Evolutionary conservation across 2,329 filamentous ascomycete genomes (phyloP).

Genomic region (Cadophora sp.): DNA sequence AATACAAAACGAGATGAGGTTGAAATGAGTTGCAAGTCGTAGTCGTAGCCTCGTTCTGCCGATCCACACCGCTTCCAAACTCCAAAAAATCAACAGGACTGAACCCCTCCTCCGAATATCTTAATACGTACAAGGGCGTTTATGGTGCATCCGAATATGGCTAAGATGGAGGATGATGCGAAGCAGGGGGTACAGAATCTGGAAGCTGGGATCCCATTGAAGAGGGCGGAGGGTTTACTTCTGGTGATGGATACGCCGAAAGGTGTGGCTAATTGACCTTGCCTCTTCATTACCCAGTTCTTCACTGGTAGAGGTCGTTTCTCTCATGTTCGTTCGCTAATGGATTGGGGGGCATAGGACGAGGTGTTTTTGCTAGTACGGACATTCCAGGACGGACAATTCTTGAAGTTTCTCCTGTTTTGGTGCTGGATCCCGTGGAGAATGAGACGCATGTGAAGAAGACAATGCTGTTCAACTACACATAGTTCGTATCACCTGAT

Average conservation of each 20-base stretch:
- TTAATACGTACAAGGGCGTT: slow-evolving; percentile 9
- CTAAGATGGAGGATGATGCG: slow-evolving; percentile 3
- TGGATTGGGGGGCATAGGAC: slow-evolving; percentile 47
- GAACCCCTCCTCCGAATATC: slow-evolving; percentile 9
- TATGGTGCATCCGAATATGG: slow-evolving; percentile 4
- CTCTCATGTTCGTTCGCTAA: not conserved
- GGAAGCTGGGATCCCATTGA: slow-evolving; percentile 44
- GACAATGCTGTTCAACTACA: slow-evolving; percentile 61
- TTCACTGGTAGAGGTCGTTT: not conserved
- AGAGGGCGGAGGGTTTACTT: slow-evolving; percentile 50
- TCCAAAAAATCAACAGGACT: not conserved
- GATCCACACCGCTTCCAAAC: slow-evolving; percentile 24
- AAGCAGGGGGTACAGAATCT: not conserved
- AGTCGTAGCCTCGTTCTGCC: slow-evolving; percentile 24
- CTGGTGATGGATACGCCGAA: slow-evolving; percentile 57
- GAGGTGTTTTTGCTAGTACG: slow-evolving; percentile 57
- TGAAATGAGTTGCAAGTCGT: not conserved
- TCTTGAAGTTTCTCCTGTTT: slow-evolving; percentile 59
- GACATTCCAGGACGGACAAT: slow-evolving; percentile 55
- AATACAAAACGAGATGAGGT: not conserved
- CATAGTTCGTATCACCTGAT: slow-evolving; percentile 52
- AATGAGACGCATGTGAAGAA: slow-evolving; percentile 56
- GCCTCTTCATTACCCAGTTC: slow-evolving; percentile 7
- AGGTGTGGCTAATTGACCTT: slow-evolving; percentile 47
- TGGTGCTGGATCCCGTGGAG: slow-evolving; percentile 55